phyloP scores from a whole-genome alignment of 192 early-diverging fungal genomes.

The Coemansia sp. region DNA sequence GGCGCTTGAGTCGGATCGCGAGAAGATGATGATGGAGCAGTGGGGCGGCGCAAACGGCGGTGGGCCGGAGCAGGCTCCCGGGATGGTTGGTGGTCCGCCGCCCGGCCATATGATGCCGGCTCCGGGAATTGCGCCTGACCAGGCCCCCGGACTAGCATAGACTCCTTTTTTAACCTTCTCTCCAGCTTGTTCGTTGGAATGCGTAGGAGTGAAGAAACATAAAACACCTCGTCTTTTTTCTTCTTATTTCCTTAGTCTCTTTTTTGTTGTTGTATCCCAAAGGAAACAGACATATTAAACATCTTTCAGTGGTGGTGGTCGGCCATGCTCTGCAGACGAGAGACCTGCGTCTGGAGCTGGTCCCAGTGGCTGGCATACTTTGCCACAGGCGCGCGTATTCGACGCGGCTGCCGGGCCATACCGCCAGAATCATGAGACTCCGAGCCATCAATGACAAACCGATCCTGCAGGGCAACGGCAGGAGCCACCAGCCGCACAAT shows the following conservation, averaged over 20 bases:
- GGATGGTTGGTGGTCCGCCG: neutral
- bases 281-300: neutral
- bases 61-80: neutral
- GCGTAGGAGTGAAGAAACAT: too few relatives aligned
- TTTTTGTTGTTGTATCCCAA: too few relatives aligned
- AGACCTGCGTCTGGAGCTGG: constrained; percentile 19
- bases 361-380: constrained; percentile 43
- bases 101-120: constrained; percentile 8
- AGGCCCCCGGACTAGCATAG: constrained; percentile 31
- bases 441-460: constrained; percentile 10
- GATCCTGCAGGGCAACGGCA: constrained; percentile 19
- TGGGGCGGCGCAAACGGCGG: constrained; percentile 58
- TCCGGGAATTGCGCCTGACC: constrained; percentile 6
- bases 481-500: constrained; percentile 27
- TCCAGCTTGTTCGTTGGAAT: too few relatives aligned
- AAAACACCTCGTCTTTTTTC: too few relatives aligned
- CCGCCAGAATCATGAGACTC: neutral
- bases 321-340: constrained; percentile 22
- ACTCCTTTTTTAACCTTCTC: neutral
- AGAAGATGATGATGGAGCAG: constrained; percentile 79
- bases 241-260: too few relatives aligned
- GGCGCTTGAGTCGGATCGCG: constrained; percentile 84
- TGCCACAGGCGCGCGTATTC: constrained; percentile 16
- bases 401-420: neutral
- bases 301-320: neutral